Base-by-base conservation (phyloP, 805 yeast genomes). In the Yamadazyma tumulicola region DNA sequence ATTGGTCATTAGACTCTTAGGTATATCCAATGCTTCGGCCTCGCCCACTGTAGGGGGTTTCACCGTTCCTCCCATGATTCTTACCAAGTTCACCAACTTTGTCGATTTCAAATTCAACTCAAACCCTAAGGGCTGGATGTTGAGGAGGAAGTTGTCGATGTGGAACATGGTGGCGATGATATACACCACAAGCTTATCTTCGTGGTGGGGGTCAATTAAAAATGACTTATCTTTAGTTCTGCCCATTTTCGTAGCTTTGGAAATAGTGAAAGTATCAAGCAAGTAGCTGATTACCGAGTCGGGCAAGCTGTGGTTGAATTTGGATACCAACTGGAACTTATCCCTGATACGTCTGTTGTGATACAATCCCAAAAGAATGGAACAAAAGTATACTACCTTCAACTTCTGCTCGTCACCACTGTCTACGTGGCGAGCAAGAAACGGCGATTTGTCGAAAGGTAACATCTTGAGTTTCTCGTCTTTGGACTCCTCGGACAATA, bases 31-130 rank as follows among this genome's bases (percentile, higher is more conserved):
- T 3, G 82, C 82, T 49, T 81, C 87, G 23, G 86, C 86, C 60
- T 81, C 83, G n/a, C 80, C 72, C 22, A 70, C 76, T 13, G 88
- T 74, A 21, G 86, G 79, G 34, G 77, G 72, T 60, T 84, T 85
- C 33, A 86, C 76, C 15, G 61, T 57, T 48, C 96, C 91, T 41
- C 98, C 98, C 42, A 91, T 61, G 10, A 88, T 82, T 55, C 78
- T 81, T 59, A 85, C 79, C 38, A 93, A 66, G 21, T 75, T 75
- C 4, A 71, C 74, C 38, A 87, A 61, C 51, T 77, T 79, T 9
- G 85, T 73, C 23, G 94, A 89, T 53, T 86, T 86, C 54, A 88
- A 58, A 31, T 86, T 79, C 39, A 93, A 67, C 56, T 89, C 97
- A 44, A 81, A 78, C 2, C 96, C 91, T 45, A 91, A 62, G 14